These are phyloP conservation scores for Aspergillus heteromorphus DNA, from an alignment of 495 filamentous ascomycete species.

Conservation along the genomic window DNA sequence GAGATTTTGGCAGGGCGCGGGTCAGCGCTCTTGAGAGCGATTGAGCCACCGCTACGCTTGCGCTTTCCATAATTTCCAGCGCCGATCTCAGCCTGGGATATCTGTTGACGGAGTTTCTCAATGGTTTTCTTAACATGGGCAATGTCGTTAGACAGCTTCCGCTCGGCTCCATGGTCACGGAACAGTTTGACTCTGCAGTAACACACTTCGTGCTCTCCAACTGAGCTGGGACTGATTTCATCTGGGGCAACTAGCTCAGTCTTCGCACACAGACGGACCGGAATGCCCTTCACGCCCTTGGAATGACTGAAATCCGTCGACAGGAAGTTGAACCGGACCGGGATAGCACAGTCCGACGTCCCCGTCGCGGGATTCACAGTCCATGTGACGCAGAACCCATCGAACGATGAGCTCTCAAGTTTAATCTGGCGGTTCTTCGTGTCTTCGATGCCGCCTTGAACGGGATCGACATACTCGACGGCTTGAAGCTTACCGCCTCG, in stretches of 20 bases:
- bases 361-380: conserved; percentile 56
- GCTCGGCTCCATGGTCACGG: conserved; percentile 91
- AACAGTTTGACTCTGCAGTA: conserved; percentile 97
- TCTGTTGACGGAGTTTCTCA: conserved; percentile 89
- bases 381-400: conserved; percentile 90
- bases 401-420: conserved; percentile 77
- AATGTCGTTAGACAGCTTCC: conserved; percentile 92
- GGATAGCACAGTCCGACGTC: conserved; percentile 66
- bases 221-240: conserved; percentile 39
- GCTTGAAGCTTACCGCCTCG: conserved; percentile 81
- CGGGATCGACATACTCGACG: conserved; percentile 85
- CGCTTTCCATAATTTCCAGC: conserved; percentile 84
- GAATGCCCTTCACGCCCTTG: conserved; percentile 95
- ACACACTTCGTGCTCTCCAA: conserved; percentile 61
- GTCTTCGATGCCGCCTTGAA: conserved; percentile 62
- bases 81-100: conserved; percentile 79
- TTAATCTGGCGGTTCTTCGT: conserved; percentile 68
- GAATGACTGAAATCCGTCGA: conserved; percentile 98
- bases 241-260: conserved; percentile 56
- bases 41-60: conserved; percentile 60
- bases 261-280: conserved; percentile 86
- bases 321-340: conserved; percentile 94
- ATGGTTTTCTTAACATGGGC: conserved; percentile 90
- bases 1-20: conserved; percentile 66
- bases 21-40: conserved; percentile 42